Evolutionary conservation across 208 protist genomes (phyloP).

Genomic region (Leishmania major): DNA sequence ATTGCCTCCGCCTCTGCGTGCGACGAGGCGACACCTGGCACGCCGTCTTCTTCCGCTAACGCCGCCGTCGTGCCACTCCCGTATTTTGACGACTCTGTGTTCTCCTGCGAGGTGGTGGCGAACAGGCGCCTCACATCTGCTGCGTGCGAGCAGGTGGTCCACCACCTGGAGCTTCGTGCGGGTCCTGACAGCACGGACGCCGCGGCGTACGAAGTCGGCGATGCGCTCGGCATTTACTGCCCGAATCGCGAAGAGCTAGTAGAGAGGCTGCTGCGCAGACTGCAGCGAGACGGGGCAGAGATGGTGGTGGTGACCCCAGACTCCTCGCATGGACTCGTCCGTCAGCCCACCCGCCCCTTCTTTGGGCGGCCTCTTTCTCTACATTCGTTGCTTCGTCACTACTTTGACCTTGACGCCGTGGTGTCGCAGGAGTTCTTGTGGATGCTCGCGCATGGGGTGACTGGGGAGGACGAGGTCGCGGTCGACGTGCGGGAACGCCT

Average conservation of each 20-base stretch:
- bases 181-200: not conserved
- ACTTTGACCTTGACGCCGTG: constrained; percentile 84
- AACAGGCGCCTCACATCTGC: constrained; percentile 61
- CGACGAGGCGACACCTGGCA: not conserved
- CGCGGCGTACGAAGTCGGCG: constrained; percentile 65
- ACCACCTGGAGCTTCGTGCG: constrained; percentile 51
- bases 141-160: constrained; percentile 70
- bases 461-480: constrained; percentile 22
- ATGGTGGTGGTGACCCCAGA: constrained; percentile 52
- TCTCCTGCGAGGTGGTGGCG: constrained; percentile 40
- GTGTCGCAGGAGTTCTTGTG: constrained; percentile 73
- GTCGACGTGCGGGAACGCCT: constrained; percentile 62
- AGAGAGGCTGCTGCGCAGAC: constrained; percentile 50
- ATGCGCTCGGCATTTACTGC: constrained; percentile 82
- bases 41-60: not conserved
- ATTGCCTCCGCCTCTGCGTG: not conserved
- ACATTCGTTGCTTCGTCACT: constrained; percentile 55
- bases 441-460: constrained; percentile 71
- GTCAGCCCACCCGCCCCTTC: constrained; percentile 56
- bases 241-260: constrained; percentile 55
- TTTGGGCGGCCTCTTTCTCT: constrained; percentile 53
- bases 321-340: constrained; percentile 47
- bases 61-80: not conserved
- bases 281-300: constrained; percentile 41
- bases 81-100: constrained; percentile 34